A percentile compares a stretch with the other conserved stretches of the same genome.
These are phyloP conservation scores for Spirogloea muscicola DNA, from an alignment of 139 green algal genomes.

Conservation along the genomic window DNA sequence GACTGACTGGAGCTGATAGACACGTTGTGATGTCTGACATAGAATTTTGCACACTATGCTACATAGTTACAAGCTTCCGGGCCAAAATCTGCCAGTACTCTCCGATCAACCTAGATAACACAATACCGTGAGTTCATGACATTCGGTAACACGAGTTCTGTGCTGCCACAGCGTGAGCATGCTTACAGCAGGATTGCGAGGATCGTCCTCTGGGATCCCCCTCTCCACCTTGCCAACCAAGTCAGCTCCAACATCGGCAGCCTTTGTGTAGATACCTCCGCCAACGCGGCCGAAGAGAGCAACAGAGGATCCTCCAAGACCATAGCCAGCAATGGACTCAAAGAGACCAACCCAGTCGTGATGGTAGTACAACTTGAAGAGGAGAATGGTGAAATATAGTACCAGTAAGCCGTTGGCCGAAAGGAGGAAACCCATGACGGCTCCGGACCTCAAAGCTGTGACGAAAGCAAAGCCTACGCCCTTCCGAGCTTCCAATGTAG, in stretches of 20 bases:
- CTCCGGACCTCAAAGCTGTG: slow-evolving; percentile 90
- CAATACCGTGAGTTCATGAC: too few species aligned
- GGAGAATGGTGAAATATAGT: slow-evolving; percentile 41
- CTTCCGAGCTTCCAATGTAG: slow-evolving; percentile 84
- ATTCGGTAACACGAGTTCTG: too few species aligned
- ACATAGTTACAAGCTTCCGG: too few species aligned
- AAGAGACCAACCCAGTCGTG: slow-evolving; percentile 87
- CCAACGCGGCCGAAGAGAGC: slow-evolving; percentile 93
- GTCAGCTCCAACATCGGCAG: slow-evolving; percentile 94
- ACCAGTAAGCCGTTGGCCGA: slow-evolving; percentile 33
- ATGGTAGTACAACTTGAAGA: slow-evolving; percentile 60
- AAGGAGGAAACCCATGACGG: slow-evolving; percentile 96
- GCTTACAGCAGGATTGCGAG: slow-evolving; percentile 86
- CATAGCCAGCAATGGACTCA: slow-evolving; percentile 94
- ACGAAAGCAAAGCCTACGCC: slow-evolving; percentile 92
- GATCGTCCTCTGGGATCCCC: slow-evolving; percentile 87
- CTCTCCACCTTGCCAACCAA: slow-evolving; percentile 89
- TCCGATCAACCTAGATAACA: too few species aligned
- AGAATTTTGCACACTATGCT: too few species aligned
- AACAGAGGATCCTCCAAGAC: slow-evolving; percentile 89
- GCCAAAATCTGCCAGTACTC: too few species aligned
- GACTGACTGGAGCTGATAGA: too few species aligned
- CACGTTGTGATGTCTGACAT: too few species aligned
- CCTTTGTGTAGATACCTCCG: slow-evolving; percentile 98
- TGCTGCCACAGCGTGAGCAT: too few species aligned